Conservation (phyloP, 2,329 filamentous ascomycete species). For the Fusarium sp. region DNA sequence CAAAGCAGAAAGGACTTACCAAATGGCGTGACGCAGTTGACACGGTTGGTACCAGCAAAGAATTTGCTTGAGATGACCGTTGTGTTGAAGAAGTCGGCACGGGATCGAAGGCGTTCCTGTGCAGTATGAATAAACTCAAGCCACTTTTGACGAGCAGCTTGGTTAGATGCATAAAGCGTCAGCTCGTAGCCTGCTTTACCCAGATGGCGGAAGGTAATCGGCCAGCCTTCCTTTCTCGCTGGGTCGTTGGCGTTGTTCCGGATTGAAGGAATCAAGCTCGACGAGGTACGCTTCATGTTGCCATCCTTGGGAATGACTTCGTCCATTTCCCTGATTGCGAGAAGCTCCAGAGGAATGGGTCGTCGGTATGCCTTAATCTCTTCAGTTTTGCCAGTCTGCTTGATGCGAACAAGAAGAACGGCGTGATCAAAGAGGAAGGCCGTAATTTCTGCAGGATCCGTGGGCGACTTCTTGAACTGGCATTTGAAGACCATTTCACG, state of each 20-base stretch:
- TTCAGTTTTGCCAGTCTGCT: slow-evolving; percentile 91
- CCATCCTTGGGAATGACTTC: slow-evolving; percentile 87
- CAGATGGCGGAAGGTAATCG: slow-evolving; percentile 95
- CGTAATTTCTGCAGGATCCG: slow-evolving; percentile 88
- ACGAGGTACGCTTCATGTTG: slow-evolving; percentile 85
- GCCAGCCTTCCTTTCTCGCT: slow-evolving; percentile 79
- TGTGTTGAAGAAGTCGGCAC: slow-evolving; percentile 90
- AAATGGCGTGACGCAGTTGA: slow-evolving; percentile 94
- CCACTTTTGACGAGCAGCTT: slow-evolving; percentile 92
- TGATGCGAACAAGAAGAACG: slow-evolving; percentile 88
- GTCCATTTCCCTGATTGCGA: slow-evolving; percentile 97
- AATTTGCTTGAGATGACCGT: slow-evolving; percentile 68
- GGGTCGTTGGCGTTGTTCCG: slow-evolving; percentile 61
- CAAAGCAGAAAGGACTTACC: slow-evolving; percentile 62
- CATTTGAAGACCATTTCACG: slow-evolving; percentile 96
- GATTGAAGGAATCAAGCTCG: slow-evolving; percentile 76
- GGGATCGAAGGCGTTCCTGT: slow-evolving; percentile 85
- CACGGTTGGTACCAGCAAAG: slow-evolving; percentile 76
- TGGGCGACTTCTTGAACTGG: slow-evolving; percentile 89
- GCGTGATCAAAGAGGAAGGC: slow-evolving; percentile 98
- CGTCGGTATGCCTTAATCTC: slow-evolving; percentile 94
- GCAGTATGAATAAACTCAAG: slow-evolving; percentile 94
- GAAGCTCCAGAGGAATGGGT: slow-evolving; percentile 91
- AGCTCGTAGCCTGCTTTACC: slow-evolving; percentile 95
- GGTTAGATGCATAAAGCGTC: slow-evolving; percentile 86